These are phyloP conservation scores for Globisporangium abappressorium DNA, from an alignment of 352 stramenopile genomes.

Conservation along the genomic window DNA sequence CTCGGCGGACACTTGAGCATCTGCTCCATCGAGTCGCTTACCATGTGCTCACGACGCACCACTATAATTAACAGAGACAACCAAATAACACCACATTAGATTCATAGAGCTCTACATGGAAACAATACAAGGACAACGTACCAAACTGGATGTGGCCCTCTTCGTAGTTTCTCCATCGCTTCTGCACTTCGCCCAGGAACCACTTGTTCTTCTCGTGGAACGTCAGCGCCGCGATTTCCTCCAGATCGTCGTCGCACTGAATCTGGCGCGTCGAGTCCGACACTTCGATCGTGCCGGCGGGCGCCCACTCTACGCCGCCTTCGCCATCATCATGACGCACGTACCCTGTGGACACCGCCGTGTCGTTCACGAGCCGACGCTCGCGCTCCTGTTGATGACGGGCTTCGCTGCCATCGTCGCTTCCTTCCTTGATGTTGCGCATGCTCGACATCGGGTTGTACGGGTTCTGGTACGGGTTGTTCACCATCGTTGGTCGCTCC, in stretches of 20 bases:
- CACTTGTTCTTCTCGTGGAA: conserved; percentile 84
- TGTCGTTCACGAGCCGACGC: conserved; percentile 44
- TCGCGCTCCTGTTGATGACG: conserved; percentile 8
- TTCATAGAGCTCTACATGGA: conserved; percentile 40
- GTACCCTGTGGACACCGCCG: conserved; percentile 74
- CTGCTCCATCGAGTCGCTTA: conserved; percentile 85
- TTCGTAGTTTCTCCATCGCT: conserved; percentile 78
- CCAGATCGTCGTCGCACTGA: conserved; percentile 79
- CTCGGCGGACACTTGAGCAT: conserved; percentile 83
- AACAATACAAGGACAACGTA: conserved; percentile 3
- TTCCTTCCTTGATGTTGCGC: conserved; percentile 47
- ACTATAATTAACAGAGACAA: conserved; percentile 30
- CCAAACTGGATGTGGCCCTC: conserved; percentile 80
- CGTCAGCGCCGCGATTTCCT: conserved; percentile 79
- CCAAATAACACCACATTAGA: conserved; percentile 34
- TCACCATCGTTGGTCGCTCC: conserved; percentile 70
- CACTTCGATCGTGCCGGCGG: conserved; percentile 45
- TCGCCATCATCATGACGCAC: conserved; percentile 67
- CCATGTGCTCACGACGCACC: conserved; percentile 69
- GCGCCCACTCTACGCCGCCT: conserved; percentile 65
- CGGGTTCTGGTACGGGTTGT: conserved; percentile 63
- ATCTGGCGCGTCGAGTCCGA: conserved; percentile 44
- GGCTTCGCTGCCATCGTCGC: conserved; percentile 25
- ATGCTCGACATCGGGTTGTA: conserved; percentile 63
- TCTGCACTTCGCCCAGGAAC: conserved; percentile 77